A percentile compares a stretch with the other conserved stretches of the same genome.
These are phyloP conservation scores for Solanum paucissectum DNA, from an alignment of 257 asterid species.

Conservation along the genomic window DNA sequence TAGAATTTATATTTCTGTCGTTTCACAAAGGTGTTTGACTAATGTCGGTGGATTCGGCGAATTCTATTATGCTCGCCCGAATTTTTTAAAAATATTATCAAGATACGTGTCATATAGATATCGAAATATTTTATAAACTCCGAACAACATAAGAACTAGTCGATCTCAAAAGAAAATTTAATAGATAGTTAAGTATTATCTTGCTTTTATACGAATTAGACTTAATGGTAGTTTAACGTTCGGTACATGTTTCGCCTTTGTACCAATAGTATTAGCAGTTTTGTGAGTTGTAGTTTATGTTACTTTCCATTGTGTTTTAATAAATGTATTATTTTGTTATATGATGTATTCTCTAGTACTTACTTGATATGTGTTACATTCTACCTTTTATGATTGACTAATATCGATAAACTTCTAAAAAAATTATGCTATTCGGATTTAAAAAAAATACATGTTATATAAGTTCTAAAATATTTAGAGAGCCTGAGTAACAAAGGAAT, in stretches of 20 bases:
- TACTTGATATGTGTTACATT: too few species aligned
- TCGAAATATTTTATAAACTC: too few species aligned
- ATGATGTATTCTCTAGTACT: too few species aligned
- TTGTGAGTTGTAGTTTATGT: neutral
- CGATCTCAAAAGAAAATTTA: too few species aligned
- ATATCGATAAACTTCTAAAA: neutral
- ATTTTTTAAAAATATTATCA: neutral
- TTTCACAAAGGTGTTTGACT: neutral
- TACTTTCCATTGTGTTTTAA: neutral
- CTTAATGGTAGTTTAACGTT: too few species aligned
- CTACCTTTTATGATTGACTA: neutral
- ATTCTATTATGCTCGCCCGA: rapidly evolving
- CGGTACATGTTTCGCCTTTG: too few species aligned
- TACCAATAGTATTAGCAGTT: neutral
- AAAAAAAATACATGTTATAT: too few species aligned
- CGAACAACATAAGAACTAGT: too few species aligned
- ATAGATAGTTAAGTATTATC: too few species aligned
- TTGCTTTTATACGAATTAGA: too few species aligned
- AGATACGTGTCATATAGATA: rapidly evolving
- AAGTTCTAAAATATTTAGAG: neutral
- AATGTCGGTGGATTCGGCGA: neutral
- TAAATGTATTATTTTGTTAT: neutral
- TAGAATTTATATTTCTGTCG: neutral
- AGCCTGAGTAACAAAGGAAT: neutral
- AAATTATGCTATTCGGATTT: too few species aligned